These are phyloP conservation scores for Fagus sylvatica DNA, from an alignment of 306 rosid genomes.

Conservation along the genomic window DNA sequence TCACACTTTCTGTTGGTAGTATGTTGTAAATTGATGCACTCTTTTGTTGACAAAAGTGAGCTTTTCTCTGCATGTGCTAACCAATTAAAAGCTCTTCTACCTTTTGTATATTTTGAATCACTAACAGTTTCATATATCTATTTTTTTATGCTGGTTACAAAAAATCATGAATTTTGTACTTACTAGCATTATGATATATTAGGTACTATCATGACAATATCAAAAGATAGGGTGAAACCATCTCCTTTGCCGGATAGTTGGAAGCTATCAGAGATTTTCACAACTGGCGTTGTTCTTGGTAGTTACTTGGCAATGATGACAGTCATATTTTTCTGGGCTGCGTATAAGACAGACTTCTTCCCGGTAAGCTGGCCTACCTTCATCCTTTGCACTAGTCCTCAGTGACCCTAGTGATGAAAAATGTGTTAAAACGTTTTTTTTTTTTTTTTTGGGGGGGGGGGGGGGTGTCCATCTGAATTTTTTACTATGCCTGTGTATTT, in stretches of 20 bases:
- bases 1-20: not conserved
- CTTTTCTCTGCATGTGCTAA: not conserved
- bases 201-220: conserved; percentile 98
- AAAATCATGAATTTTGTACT: conserved; percentile 2
- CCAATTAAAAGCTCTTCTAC: not conserved
- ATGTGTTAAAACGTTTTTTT: not conserved
- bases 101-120: not conserved
- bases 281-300: conserved; percentile 90
- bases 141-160: not conserved
- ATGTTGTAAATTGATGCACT: not conserved
- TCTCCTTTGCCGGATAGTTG: conserved; percentile 99
- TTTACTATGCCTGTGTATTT: not conserved
- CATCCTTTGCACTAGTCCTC: not conserved
- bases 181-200: conserved; percentile 20
- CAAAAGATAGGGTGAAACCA: conserved; percentile 95
- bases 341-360: conserved; percentile 89
- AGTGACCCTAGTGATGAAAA: not conserved
- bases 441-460: not conserved
- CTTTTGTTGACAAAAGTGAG: not conserved
- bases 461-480: not conserved
- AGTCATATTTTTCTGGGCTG: conserved; percentile 97
- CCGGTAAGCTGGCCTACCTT: conserved; percentile 59
- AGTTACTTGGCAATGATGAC: conserved; percentile 99
- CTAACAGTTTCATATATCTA: not conserved
- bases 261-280: conserved; percentile 91